Evolutionary conservation across 179 eudicot genomes (phyloP).

Genomic region (Pouteria campechiana): DNA sequence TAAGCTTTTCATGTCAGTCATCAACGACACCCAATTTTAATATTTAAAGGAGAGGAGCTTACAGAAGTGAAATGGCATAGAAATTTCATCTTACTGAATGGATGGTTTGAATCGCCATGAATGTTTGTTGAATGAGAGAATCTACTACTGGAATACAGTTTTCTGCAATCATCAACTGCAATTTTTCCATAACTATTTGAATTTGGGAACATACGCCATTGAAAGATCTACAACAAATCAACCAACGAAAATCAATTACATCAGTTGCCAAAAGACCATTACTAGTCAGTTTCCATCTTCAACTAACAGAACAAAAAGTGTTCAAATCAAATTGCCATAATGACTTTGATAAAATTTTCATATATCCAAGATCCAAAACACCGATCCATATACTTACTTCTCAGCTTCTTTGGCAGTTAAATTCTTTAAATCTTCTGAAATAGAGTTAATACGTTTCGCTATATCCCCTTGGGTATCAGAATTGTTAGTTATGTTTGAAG

Average conservation of each 20-base stretch:
- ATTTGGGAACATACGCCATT: conserved; percentile 48
- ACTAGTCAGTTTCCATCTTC: no score
- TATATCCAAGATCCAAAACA: neutral
- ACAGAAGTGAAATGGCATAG: neutral
- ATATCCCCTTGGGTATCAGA: no score
- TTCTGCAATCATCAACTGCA: conserved; percentile 38
- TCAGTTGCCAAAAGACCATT: neutral
- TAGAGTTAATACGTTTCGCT: conserved; percentile 36
- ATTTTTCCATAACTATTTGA: conserved; percentile 30
- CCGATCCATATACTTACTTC: conserved; percentile 39
- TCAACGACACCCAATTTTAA: neutral
- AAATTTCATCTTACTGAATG: conserved; percentile 43
- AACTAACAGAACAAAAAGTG: no score
- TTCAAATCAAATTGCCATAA: no score
- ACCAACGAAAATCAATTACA: neutral
- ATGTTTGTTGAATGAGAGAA: conserved; percentile 42
- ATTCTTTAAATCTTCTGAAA: conserved; percentile 48
- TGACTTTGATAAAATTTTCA: no score
- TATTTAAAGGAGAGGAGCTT: neutral
- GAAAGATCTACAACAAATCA: conserved; percentile 45
- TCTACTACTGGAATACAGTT: conserved; percentile 37
- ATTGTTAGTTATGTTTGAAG: no score
- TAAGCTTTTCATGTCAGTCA: neutral
- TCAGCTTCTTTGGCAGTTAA: conserved; percentile 39
- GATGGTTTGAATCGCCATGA: conserved; percentile 42